Base-by-base conservation (phyloP, 139 green algal genomes). In the Chlamydomonas applanata region DNA sequence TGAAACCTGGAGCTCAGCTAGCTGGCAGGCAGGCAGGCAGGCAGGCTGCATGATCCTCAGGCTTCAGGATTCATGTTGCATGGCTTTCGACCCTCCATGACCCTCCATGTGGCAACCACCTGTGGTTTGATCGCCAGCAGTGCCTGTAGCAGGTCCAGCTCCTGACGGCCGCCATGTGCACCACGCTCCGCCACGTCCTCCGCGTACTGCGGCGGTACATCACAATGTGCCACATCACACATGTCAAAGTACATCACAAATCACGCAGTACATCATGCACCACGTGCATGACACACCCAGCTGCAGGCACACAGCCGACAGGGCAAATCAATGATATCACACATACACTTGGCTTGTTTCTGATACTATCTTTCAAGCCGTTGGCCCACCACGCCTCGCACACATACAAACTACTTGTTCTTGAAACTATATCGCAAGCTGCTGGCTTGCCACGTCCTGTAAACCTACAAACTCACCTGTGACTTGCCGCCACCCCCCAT, bases 121-220 rank as follows among this genome's bases (percentile, higher is more conserved):
- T 72, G 5, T 22, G 72, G 36, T 52, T 83, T 83, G n/a, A 83
- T 72, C 29, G 63, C 64, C 2, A 83, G 66, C 35, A 83, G 66
- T 3, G 77, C 78, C 32, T 67, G 73, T 33, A 83, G 67, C 44
- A 79, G 71, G 25, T 73, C 56, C 36, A 83, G 71, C 72, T 83
- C 78, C 45, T 64, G 52, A 2, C 33, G 44, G 1, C 33, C 53
- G 22, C 52, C 24, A 7, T 33, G 9, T 13, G 7, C 56, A 36
- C 46, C 40, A 20, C 46, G 30, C 3, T 71, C 66, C 4, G n/a
- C 40, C 22, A 71, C 66, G 44, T 82, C 76, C 49, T 77, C 70
- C 3, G 25, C 70, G 29, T 61, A 64, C 76, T 82, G 70, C n/a
- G 34, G 4, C 44, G 20, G 32, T 27, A 4, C 11, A 66, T 20